Percentiles rank a stretch among this genome's conserved stretches.
Conservation (phyloP, 208 protist species). For the Entamoeba moshkovskii region DNA sequence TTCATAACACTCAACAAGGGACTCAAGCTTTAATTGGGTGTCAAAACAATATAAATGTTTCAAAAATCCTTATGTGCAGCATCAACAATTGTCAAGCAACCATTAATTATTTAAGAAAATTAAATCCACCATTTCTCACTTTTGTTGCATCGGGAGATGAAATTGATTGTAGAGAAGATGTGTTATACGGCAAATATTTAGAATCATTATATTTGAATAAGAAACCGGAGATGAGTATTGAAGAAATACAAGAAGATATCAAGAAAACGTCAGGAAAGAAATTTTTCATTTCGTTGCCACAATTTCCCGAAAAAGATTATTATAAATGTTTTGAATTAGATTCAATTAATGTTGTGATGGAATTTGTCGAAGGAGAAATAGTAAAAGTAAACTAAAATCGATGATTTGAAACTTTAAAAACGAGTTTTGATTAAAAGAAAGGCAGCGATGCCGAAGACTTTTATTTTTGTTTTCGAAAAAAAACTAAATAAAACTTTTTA, state of each 20-base stretch:
- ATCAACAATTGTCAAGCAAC: neutral
- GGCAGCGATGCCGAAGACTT: no score
- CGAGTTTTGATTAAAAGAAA: no score
- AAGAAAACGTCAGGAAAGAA: neutral
- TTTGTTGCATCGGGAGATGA: neutral
- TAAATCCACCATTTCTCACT: neutral
- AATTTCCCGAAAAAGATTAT: neutral
- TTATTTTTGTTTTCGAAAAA: no score
- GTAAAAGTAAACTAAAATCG: no score
- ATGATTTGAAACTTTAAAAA: no score
- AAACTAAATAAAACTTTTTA: no score
- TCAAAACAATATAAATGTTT: neutral
- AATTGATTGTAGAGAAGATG: neutral
- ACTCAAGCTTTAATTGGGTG: neutral
- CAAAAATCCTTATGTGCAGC: neutral
- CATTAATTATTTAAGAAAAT: neutral
- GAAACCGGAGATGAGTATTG: neutral
- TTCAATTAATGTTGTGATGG: neutral
- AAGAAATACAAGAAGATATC: neutral
- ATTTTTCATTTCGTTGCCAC: neutral
- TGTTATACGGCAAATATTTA: neutral
- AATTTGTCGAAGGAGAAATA: neutral
- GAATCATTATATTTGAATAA: neutral
- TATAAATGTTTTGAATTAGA: neutral
- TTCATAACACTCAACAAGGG: neutral